Evolutionary conservation across 1,139 yeast genomes (phyloP), one percentile per base, ranked within the genome.

Genomic region (Trichomonascaceae sp.): DNA sequence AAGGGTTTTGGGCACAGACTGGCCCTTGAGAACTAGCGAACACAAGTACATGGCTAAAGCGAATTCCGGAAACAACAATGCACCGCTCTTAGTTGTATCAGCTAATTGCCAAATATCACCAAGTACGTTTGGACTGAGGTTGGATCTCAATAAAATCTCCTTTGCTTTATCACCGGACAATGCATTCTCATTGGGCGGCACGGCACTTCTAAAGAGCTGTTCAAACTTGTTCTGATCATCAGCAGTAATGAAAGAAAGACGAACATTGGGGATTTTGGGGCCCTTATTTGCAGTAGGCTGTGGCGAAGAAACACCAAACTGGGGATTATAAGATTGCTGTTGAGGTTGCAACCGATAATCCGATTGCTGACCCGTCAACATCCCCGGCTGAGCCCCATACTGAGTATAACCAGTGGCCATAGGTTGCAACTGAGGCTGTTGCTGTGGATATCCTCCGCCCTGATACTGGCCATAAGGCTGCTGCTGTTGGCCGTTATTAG

Each of bases 21-120:
- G 87, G 24, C 96, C 96, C 63, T 83, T 82, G 62, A 88, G 75
- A 0, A 86, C 86, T 66, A 82, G 71, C 61, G 88, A 87, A 66
- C 96, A 90, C 61, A 93, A 77, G 68, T 89, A 95, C 77, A 93
- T 83, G 17, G 96, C 95, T 63, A 91, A 76, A 12, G 96, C 96
- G 74, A 93, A 93, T 68, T 93, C 98, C 0, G 99, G 99, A 65
- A 91, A 93, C 59, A 93, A 72, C 57, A 93, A 77, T 49, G 83
- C 79, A 1, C 98, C 98, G 3, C 95, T 84, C 63, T 83, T 85
- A 63, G 85, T 87, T 1, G 96, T 85, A 66, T 93, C 99, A 22
- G 96, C 80, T 60, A 93, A 74, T 36, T 87, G 82, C 99, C 99
- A 93, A 56, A 93, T 85, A 61, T 85, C 88, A 1, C 96, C 95